Conservation (phyloP, 164 flowering plant species). For the Liriodendron chinense region DNA sequence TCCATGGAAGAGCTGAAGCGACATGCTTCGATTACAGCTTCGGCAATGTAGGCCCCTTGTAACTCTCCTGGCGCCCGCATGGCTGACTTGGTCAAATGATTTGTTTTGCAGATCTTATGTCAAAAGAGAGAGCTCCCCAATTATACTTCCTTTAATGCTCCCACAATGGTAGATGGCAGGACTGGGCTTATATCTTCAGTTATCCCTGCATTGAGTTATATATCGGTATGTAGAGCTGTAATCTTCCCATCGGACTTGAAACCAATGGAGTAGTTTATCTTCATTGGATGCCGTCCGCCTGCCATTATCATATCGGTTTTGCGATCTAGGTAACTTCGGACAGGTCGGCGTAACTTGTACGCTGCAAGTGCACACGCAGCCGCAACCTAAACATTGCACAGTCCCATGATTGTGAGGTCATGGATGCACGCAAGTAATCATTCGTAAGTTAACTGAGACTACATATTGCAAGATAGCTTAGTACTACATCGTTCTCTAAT, state of each 20-base stretch:
- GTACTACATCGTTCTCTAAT: too few relatives aligned
- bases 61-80: conserved; percentile 95
- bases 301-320: conserved; percentile 83
- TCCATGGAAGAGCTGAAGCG: conserved; percentile 75
- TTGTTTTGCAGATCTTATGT: conserved; percentile 82
- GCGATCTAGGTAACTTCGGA: conserved; percentile 64
- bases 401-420: neutral
- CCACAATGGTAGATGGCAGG: conserved; percentile 41
- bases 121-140: conserved; percentile 80
- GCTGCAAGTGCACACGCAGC: conserved; percentile 92
- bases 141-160: conserved; percentile 62
- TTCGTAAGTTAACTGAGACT: neutral
- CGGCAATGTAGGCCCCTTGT: conserved; percentile 79
- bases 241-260: conserved; percentile 79
- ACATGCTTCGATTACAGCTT: conserved; percentile 79
- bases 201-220: conserved; percentile 68
- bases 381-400: conserved; percentile 48
- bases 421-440: neutral
- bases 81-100: conserved; percentile 69
- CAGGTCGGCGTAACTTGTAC: conserved; percentile 65
- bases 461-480: too few relatives aligned
- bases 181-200: conserved; percentile 60
- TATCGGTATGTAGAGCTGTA: conserved; percentile 64
- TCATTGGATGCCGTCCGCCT: conserved; percentile 95
- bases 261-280: conserved; percentile 72